Evolutionary conservation across 2,329 filamentous ascomycete genomes (phyloP).

Genomic region (Botryotinia narcissicola): DNA sequence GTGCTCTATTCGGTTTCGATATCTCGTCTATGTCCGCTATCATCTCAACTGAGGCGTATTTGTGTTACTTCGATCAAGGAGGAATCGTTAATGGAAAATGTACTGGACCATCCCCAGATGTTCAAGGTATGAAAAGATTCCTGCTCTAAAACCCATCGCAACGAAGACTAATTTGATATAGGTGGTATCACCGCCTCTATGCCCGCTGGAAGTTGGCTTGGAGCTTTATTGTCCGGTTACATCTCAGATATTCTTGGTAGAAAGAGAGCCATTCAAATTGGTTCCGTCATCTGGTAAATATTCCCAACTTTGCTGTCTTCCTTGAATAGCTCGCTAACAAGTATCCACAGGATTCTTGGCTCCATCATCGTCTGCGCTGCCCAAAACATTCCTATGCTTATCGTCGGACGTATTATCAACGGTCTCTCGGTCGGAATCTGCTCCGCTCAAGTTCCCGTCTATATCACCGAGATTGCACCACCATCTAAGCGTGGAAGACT

Average conservation of each 20-base stretch:
- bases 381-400: slow-evolving; percentile 52
- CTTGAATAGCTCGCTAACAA: background rate
- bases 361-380: slow-evolving; percentile 58
- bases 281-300: slow-evolving; percentile 45
- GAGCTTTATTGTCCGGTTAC: slow-evolving; percentile 58
- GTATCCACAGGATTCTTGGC: slow-evolving; percentile 54
- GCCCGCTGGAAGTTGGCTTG: slow-evolving; percentile 68
- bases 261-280: slow-evolving; percentile 49
- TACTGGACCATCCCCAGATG: slow-evolving; percentile 48
- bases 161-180: slow-evolving; percentile 48
- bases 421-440: slow-evolving; percentile 61
- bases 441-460: slow-evolving; percentile 66
- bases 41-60: slow-evolving; percentile 50
- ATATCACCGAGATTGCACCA: slow-evolving; percentile 64
- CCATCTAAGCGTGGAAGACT: slow-evolving; percentile 59
- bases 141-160: slow-evolving; percentile 38
- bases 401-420: slow-evolving; percentile 58
- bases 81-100: slow-evolving; percentile 44
- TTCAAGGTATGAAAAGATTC: slow-evolving; percentile 39
- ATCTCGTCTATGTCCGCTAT: slow-evolving; percentile 59
- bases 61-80: slow-evolving; percentile 49
- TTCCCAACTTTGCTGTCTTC: too few relatives aligned
- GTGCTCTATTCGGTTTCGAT: slow-evolving; percentile 46
- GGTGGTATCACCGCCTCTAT: slow-evolving; percentile 69
- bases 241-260: slow-evolving; percentile 56